Evolutionary conservation across 1,139 yeast species (phyloP).

Genomic region (Pichia sp.): DNA sequence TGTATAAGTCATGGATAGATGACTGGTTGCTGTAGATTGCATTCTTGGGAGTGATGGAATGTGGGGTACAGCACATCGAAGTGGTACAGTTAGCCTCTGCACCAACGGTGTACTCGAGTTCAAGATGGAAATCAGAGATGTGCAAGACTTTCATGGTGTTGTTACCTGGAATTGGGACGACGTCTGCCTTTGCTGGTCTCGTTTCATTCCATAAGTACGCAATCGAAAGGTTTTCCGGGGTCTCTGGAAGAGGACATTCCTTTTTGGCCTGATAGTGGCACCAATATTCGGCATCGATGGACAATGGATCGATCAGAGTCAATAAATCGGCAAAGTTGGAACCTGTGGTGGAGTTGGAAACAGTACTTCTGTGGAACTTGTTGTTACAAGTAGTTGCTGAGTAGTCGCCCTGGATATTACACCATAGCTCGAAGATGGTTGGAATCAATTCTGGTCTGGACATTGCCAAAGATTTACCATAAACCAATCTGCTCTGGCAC

Average conservation of each 20-base stretch:
- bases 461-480: conserved; percentile 40
- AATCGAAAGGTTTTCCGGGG: conserved; percentile 33
- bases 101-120: conserved; percentile 54
- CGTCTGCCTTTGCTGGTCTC: conserved; percentile 33
- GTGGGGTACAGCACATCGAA: conserved; percentile 45
- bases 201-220: conserved; percentile 40
- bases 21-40: conserved; percentile 26
- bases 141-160: conserved; percentile 60
- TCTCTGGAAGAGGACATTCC: conserved; percentile 40
- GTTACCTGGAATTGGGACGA: conserved; percentile 35
- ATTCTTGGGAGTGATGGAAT: conserved; percentile 31
- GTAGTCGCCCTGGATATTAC: conserved; percentile 32
- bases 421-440: conserved; percentile 40
- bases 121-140: conserved; percentile 60
- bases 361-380: conserved; percentile 35
- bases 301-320: conserved; percentile 43
- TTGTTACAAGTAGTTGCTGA: conserved; percentile 30
- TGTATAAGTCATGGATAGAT: conserved; percentile 15
- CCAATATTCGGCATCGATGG: conserved; percentile 49
- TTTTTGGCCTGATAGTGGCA: conserved; percentile 45
- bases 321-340: conserved; percentile 46
- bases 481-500: conserved; percentile 38
- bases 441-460: conserved; percentile 43
- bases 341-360: conserved; percentile 34
- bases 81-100: conserved; percentile 57